phyloP scores from a whole-genome alignment of 2,329 filamentous ascomycete genomes.

The Monosporascus sp. region DNA sequence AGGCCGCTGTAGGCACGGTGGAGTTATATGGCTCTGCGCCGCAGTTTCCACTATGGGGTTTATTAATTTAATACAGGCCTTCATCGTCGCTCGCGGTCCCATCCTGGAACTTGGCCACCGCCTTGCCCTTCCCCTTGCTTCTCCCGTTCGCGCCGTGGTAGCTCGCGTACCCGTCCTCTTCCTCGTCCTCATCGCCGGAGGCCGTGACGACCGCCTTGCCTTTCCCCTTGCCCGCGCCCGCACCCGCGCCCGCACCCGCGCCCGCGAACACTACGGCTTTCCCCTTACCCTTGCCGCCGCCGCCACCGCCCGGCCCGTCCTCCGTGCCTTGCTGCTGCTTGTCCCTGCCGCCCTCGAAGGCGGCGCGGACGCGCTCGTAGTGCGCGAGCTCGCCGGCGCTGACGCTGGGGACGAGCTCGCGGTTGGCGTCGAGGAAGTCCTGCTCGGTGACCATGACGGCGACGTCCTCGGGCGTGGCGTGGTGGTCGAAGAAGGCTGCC shows the following conservation, averaged over 20 bases:
- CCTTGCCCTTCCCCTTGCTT: slow-evolving; percentile 52
- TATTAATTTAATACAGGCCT: slow-evolving; percentile 41
- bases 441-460: slow-evolving; percentile 83
- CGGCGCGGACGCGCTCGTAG: slow-evolving; percentile 76
- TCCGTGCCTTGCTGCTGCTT: slow-evolving; percentile 23
- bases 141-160: slow-evolving; percentile 23
- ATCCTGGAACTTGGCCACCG: slow-evolving; percentile 45
- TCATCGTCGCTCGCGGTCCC: slow-evolving; percentile 52
- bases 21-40: no score
- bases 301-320: slow-evolving; percentile 7
- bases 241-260: slow-evolving; percentile 9
- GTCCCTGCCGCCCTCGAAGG: slow-evolving; percentile 66
- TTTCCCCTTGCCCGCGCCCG: slow-evolving; percentile 28
- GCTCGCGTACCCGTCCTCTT: slow-evolving; percentile 23
- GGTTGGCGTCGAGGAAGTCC: slow-evolving; percentile 77
- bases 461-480: slow-evolving; percentile 75
- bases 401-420: slow-evolving; percentile 87
- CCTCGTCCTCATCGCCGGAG: slow-evolving; percentile 25
- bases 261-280: slow-evolving; percentile 20
- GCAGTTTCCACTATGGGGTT: no score
- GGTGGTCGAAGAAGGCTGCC: slow-evolving; percentile 93
- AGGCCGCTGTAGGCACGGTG: no score
- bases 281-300: slow-evolving; percentile 25
- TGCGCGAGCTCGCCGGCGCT: slow-evolving; percentile 87
- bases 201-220: slow-evolving; percentile 29